Conservation (phyloP, 2,329 filamentous ascomycete genomes). For the Penicillium corylophilum region DNA sequence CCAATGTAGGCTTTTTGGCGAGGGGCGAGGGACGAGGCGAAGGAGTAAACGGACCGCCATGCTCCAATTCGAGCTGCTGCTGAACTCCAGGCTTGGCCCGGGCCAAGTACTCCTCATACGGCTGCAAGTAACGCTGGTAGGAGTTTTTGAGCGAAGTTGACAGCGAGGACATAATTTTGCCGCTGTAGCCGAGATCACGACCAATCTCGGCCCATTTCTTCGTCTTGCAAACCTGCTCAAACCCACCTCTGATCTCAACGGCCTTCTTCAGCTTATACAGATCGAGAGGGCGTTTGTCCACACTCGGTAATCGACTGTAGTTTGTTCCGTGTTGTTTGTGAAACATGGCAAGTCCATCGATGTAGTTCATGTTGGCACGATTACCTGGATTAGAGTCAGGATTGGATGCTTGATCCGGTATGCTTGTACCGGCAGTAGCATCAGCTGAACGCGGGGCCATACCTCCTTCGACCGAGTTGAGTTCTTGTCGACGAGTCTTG, state of each 20-base stretch:
- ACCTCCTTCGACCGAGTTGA: constrained; percentile 99
- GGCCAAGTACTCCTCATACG: constrained; percentile 91
- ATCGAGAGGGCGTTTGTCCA: constrained; percentile 95
- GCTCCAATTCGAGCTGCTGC: constrained; percentile 88
- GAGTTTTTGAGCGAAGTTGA: constrained; percentile 98
- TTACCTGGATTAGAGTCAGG: constrained; percentile 62
- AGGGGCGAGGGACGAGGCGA: constrained; percentile 73
- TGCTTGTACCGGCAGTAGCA: constrained; percentile 28
- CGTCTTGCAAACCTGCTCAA: constrained; percentile 92
- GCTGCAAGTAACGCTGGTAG: constrained; percentile 93
- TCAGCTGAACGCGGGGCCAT: constrained; percentile 38
- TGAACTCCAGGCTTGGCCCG: constrained; percentile 94
- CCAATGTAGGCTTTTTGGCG: constrained; percentile 48
- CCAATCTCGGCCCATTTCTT: constrained; percentile 99
- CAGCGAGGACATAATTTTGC: constrained; percentile 98
- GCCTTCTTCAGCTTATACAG: constrained; percentile 96
- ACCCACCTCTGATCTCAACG: constrained; percentile 89
- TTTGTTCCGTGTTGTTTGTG: constrained; percentile 96
- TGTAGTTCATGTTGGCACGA: constrained; percentile 90
- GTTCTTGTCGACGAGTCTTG: constrained; percentile 88
- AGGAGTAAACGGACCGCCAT: constrained; percentile 84
- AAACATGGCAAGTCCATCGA: constrained; percentile 92
- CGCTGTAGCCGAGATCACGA: constrained; percentile 92
- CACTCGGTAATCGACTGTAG: constrained; percentile 88
- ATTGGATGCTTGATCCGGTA: constrained; percentile 40